Evolutionary conservation across 495 filamentous ascomycete species (phyloP).

Genomic region (Penicillium fimorum): DNA sequence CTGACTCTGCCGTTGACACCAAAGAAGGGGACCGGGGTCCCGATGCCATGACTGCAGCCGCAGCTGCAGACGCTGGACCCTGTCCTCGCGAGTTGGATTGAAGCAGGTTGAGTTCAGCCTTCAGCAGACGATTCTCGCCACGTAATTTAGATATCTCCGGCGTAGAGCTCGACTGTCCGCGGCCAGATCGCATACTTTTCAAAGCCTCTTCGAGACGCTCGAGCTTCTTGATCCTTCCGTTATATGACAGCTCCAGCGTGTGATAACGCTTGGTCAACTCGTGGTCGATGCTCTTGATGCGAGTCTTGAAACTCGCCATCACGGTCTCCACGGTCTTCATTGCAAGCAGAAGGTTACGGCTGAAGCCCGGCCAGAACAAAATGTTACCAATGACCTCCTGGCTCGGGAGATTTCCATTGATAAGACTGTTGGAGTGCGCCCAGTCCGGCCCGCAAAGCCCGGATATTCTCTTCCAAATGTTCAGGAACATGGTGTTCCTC

Average conservation of each 20-base stretch:
- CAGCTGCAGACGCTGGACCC: constrained; percentile 21
- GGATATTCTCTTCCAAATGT: constrained; percentile 83
- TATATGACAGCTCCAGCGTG: constrained; percentile 75
- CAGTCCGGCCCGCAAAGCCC: constrained; percentile 87
- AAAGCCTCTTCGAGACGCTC: constrained; percentile 80
- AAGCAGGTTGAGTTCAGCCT: constrained; percentile 76
- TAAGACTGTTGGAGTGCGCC: constrained; percentile 83
- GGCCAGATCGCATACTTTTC: constrained; percentile 44
- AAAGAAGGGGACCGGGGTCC: constrained; percentile 31
- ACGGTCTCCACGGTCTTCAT: constrained; percentile 85
- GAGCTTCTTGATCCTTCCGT: constrained; percentile 77
- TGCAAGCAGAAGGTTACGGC: constrained; percentile 80
- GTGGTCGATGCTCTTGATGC: constrained; percentile 79
- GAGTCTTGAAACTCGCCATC: constrained; percentile 73
- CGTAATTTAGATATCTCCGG: constrained; percentile 69
- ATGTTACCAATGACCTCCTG: constrained; percentile 75
- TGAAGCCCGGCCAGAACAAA: constrained; percentile 76
- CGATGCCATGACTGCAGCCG: constrained; percentile 28
- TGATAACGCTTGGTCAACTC: constrained; percentile 90
- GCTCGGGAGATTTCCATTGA: constrained; percentile 80
- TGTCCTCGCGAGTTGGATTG: constrained; percentile 50
- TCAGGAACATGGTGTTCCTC: constrained; percentile 81
- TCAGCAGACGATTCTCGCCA: constrained; percentile 76
- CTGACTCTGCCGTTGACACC: constrained; percentile 22
- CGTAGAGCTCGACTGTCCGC: constrained; percentile 46